Percentiles rank a stretch among this genome's conserved stretches.
These are phyloP conservation scores for Alternaria sp. DNA, from an alignment of 2,329 filamentous ascomycete genomes.

Conservation along the genomic window DNA sequence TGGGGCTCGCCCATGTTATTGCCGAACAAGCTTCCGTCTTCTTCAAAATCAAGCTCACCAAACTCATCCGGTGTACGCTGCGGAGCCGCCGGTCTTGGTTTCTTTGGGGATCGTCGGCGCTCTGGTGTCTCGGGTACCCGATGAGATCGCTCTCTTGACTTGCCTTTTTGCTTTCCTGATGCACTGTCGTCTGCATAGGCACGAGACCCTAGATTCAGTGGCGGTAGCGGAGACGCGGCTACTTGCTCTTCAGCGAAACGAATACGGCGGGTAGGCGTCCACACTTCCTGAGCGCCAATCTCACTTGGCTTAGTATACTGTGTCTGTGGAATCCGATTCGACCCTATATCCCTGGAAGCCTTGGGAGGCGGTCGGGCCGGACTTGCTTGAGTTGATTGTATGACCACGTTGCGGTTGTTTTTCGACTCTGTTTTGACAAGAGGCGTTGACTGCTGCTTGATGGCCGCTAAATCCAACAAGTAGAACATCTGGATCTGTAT, in stretches of 20 bases:
- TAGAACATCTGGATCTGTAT: constrained; percentile 40
- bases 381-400: constrained; percentile 44
- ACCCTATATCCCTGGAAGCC: constrained; percentile 12
- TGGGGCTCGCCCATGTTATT: constrained; percentile 24
- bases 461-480: constrained; percentile 35
- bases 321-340: constrained; percentile 40
- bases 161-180: constrained; percentile 2
- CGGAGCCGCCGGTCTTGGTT: constrained; percentile 4
- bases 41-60: constrained; percentile 40
- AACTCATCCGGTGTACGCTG: constrained; percentile 30
- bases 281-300: constrained; percentile 32
- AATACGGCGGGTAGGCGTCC: constrained; percentile 39
- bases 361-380: constrained; percentile 27
- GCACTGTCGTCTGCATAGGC: background rate
- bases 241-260: constrained; percentile 33
- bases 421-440: constrained; percentile 17
- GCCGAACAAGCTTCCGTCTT: constrained; percentile 20
- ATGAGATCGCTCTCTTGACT: constrained; percentile 23
- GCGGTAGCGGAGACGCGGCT: constrained; percentile 24
- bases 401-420: constrained; percentile 28
- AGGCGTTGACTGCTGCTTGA: constrained; percentile 29
- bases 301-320: constrained; percentile 47
- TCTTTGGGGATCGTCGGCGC: constrained; percentile 23
- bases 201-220: constrained; percentile 12
- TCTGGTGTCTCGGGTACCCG: constrained; percentile 38